Evolutionary conservation across 179 eudicot genomes (phyloP).

Genomic region (Sideroxylon spinosum): DNA sequence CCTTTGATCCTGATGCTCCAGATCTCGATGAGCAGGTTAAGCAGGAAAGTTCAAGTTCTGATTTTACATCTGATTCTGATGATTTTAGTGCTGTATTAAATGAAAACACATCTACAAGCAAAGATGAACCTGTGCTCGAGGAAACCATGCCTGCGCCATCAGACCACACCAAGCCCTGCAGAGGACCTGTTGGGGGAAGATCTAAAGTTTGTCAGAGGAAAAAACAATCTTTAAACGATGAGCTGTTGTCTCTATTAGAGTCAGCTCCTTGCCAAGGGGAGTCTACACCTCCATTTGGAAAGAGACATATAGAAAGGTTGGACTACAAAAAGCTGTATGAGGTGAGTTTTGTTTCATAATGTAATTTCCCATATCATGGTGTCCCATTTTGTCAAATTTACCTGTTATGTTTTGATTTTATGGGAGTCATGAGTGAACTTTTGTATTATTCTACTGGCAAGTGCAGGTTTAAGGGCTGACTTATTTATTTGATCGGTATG

Average conservation of each 20-base stretch:
- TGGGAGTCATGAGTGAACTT: too few relatives aligned
- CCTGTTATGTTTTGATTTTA: not conserved
- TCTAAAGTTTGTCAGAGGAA: slow-evolving; percentile 10
- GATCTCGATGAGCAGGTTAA: slow-evolving; percentile 43
- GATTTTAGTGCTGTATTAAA: slow-evolving; percentile 46
- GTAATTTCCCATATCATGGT: not conserved
- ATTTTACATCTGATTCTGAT: slow-evolving; percentile 90
- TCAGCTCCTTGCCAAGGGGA: slow-evolving; percentile 35
- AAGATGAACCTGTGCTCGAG: slow-evolving; percentile 18
- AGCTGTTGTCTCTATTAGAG: slow-evolving; percentile 32
- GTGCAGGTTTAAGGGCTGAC: not conserved
- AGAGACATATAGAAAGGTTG: slow-evolving; percentile 62
- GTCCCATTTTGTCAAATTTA: slow-evolving; percentile 1
- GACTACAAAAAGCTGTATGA: slow-evolving; percentile 95
- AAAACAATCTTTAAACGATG: slow-evolving; percentile 26
- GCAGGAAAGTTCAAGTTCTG: slow-evolving; percentile 69
- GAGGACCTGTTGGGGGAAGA: slow-evolving; percentile 12
- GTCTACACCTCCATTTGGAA: slow-evolving; percentile 35
- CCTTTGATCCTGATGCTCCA: slow-evolving; percentile 64
- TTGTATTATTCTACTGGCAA: too few relatives aligned
- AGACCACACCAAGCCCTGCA: not conserved
- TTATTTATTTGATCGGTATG: not conserved
- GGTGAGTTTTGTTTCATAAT: slow-evolving; percentile 48
- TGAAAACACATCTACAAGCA: slow-evolving; percentile 22
- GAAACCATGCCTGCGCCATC: not conserved